Evolutionary conservation across 192 early-diverging fungal species (phyloP).

Genomic region (Glomus cerebriforme): DNA sequence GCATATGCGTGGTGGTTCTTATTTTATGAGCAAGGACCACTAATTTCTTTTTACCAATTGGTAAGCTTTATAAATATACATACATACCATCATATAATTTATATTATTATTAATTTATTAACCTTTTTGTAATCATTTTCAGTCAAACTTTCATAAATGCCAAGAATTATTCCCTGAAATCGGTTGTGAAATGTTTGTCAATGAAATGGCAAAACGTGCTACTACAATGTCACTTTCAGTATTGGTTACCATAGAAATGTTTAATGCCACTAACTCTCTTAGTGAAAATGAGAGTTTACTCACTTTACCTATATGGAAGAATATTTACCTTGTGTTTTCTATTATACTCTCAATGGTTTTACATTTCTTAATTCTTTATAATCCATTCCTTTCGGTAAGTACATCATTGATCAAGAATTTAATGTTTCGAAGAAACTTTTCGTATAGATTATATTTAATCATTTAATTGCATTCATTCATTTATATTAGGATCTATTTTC

Average conservation of each 20-base stretch:
- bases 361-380: slow-evolving; percentile 96
- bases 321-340: slow-evolving; percentile 83
- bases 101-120: too few relatives aligned
- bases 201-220: slow-evolving; percentile 77
- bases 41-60: slow-evolving; percentile 86
- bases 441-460: slow-evolving; percentile 2
- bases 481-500: slow-evolving; percentile 71
- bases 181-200: slow-evolving; percentile 90
- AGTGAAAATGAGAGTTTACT: slow-evolving; percentile 95
- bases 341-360: slow-evolving; percentile 88
- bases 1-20: slow-evolving; percentile 99
- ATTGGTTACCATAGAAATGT: slow-evolving; percentile 97
- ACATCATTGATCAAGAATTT: slow-evolving; percentile 26
- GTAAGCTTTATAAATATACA: slow-evolving; percentile 41
- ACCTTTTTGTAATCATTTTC: not conserved
- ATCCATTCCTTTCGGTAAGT: slow-evolving; percentile 88
- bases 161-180: slow-evolving; percentile 82
- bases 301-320: slow-evolving; percentile 88
- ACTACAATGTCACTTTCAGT: slow-evolving; percentile 96
- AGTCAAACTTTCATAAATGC: slow-evolving; percentile 95
- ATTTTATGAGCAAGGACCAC: slow-evolving; percentile 87
- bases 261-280: slow-evolving; percentile 96
- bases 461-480: not conserved
- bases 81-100: not conserved
- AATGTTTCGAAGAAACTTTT: slow-evolving; percentile 22